Conservation (phyloP, 768 basidiomycete genomes). For the Kwoniella heveanensis region DNA sequence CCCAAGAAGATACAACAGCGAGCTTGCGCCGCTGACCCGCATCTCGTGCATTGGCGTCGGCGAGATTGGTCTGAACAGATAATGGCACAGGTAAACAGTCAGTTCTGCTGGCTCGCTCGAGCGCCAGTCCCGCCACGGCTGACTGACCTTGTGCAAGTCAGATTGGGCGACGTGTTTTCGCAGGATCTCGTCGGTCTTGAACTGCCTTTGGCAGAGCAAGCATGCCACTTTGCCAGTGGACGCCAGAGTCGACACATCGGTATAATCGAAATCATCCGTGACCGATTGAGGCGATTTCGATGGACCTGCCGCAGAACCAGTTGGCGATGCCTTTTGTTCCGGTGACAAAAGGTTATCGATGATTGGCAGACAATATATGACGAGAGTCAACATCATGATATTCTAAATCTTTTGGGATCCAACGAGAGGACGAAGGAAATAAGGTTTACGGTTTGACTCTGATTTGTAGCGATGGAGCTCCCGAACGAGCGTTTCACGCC, state of each 20-base stretch:
- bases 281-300: slow-evolving; percentile 6
- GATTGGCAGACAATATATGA: slow-evolving; percentile 13
- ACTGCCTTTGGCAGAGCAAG: slow-evolving; percentile 86
- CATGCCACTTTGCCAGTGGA: slow-evolving; percentile 69
- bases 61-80: slow-evolving; percentile 74
- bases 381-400: slow-evolving; percentile 1
- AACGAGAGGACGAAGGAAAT: not conserved
- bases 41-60: slow-evolving; percentile 58
- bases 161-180: slow-evolving; percentile 91
- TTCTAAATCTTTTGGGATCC: not conserved
- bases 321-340: slow-evolving; percentile 6
- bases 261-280: slow-evolving; percentile 71
- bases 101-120: slow-evolving; percentile 23
- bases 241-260: slow-evolving; percentile 60
- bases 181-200: slow-evolving; percentile 83
- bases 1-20: slow-evolving; percentile 34
- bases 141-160: slow-evolving; percentile 85
- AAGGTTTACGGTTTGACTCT: slow-evolving; percentile 12
- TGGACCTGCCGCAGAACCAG: slow-evolving; percentile 4
- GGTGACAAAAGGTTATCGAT: too few species aligned
- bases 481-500: slow-evolving; percentile 26
- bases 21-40: slow-evolving; percentile 70
- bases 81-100: slow-evolving; percentile 2
- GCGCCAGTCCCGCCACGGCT: too few species aligned
- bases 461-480: slow-evolving; percentile 2